Percentiles rank a stretch among this genome's conserved stretches.
Evolutionary conservation across 306 rosid species (phyloP).

Genomic region (Echinosophora koreensis): DNA sequence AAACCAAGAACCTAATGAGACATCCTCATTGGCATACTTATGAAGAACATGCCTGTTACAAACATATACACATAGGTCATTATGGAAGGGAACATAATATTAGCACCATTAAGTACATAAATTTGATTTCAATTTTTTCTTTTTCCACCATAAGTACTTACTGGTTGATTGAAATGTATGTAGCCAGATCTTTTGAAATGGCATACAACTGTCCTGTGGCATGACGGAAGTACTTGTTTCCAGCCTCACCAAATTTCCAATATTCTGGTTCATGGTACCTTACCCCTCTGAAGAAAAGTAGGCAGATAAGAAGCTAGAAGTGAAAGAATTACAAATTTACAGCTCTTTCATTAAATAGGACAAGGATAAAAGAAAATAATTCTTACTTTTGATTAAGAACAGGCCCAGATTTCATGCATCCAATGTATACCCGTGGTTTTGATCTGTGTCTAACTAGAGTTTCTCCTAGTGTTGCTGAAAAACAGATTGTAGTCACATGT

Average conservation of each 20-base stretch:
- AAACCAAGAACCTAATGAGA: conserved; percentile 94
- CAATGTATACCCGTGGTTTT: conserved; percentile 80
- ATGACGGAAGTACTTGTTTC: conserved; percentile 98
- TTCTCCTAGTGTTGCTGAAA: conserved; percentile 90
- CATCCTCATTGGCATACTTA: conserved; percentile 97
- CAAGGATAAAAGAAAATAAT: conserved; percentile 1
- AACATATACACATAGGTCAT: conserved; percentile 24
- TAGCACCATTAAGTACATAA: conserved; percentile 1
- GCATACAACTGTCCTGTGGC: conserved; percentile 99
- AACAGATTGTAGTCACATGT: conserved; percentile 42
- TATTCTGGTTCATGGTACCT: conserved; percentile 97
- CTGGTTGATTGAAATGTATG: conserved; percentile 87
- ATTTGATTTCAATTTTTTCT: conserved; percentile 29
- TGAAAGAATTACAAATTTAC: conserved; percentile 12
- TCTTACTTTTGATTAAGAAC: conserved; percentile 90
- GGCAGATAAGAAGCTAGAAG: conserved; percentile 48
- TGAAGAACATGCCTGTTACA: conserved; percentile 89
- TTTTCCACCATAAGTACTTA: conserved; percentile 49
- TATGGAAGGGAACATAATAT: not conserved
- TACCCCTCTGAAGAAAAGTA: conserved; percentile 75
- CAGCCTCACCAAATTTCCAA: conserved; percentile 96
- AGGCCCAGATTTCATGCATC: conserved; percentile 99
- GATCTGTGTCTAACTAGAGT: conserved; percentile 87
- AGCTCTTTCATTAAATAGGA: not conserved
- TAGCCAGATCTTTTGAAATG: conserved; percentile 88